Base-by-base conservation (phyloP, 1,284 basidiomycete species). In the Ganoderma leucocontextum region DNA sequence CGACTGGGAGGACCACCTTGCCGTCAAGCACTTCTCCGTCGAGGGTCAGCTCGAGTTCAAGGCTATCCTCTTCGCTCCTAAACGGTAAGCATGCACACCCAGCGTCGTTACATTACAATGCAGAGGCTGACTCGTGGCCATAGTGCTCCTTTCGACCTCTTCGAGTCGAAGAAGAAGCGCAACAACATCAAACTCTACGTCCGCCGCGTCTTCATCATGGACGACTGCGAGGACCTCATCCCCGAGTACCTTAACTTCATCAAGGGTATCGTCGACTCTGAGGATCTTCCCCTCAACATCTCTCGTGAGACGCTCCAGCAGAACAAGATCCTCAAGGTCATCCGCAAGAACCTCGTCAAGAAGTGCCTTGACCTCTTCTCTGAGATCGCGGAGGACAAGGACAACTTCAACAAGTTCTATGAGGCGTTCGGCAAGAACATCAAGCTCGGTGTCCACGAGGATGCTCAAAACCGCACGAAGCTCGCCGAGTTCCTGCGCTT, bases 111-210 rank as follows among this genome's bases (percentile, higher is more conserved):
- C 10, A 35, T 66, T 29, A 35, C 22, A 9, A 9, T 66, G 52
- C 36, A 22, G 3, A 6, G 4, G 66, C 0, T 64, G 62, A 62
- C 33, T 5, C 12, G 9, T 64, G 49, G 66, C 69, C 55, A 64
- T 66, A 95, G 95, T 73, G 96, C 96, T 58, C 96, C 97, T 66
- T 99, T 99, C 83, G 98, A 99, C 80, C 92, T 99, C 82, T 99
- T 99, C 85, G 98, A 99, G 89, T 95, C 94, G 76, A 99, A 99
- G 94, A 99, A 99, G 95, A 99, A 99, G 92, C 95, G 97, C 80
- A 99, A 99, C 91, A 99, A 99, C 94, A 99, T 99, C 90, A 99
- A 99, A 88, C 96, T 99, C 82, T 99, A 99, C 83, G 98, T 99
- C 77, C 96, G 98, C 86, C 96, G 98, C 70, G 97, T 99, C 78